A percentile compares a stretch with the other conserved stretches of the same genome.
Conservation (phyloP, 306 rosid species). For the Psophocarpus tetragonolobus region DNA sequence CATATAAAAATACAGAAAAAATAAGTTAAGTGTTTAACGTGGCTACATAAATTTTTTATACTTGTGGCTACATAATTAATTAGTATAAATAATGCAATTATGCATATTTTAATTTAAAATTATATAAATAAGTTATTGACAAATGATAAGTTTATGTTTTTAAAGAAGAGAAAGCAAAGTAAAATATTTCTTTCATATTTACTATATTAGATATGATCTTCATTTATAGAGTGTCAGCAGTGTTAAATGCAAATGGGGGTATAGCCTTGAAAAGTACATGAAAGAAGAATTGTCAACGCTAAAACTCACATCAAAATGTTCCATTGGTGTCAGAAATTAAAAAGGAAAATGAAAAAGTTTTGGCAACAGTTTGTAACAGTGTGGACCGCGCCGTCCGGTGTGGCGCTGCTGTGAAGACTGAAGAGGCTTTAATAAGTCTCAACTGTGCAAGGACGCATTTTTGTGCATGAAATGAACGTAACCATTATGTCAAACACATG, state of each 20-base stretch:
- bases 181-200: background rate
- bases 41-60: too few relatives aligned
- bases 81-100: too few relatives aligned
- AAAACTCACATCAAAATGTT: background rate
- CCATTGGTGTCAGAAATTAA: background rate
- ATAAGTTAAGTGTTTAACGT: too few relatives aligned
- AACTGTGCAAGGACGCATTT: background rate
- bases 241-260: background rate
- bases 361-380: slow-evolving; percentile 61
- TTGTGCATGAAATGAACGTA: background rate
- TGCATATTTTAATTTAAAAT: background rate
- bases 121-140: background rate
- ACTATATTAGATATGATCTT: background rate
- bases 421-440: background rate
- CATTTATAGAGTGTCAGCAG: background rate
- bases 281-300: background rate
- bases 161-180: background rate
- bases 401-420: background rate
- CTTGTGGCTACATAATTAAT: too few relatives aligned
- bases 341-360: background rate
- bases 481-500: background rate
- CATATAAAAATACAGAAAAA: too few relatives aligned
- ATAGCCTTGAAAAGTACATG: background rate
- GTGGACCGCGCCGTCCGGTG: slow-evolving; percentile 58
- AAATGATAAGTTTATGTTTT: background rate